phyloP scores from a whole-genome alignment of 805 yeast genomes.

The Komagataella ulmi region DNA sequence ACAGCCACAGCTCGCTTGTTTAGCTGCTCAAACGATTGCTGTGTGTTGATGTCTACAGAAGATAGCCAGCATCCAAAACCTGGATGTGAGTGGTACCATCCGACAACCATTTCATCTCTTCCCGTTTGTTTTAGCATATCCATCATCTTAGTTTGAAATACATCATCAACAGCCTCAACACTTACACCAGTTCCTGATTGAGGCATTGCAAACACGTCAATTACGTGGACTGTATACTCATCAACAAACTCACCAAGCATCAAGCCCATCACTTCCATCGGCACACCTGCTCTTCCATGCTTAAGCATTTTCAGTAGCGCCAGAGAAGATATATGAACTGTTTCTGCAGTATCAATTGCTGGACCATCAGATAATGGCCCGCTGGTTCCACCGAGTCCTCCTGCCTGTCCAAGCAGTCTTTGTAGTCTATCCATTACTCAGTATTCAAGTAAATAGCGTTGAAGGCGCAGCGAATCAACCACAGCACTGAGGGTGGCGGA shows the following conservation, averaged over 20 bases:
- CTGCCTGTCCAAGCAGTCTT: constrained; percentile 26
- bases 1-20: constrained; percentile 96
- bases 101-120: constrained; percentile 98
- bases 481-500: neutral
- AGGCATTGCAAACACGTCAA: constrained; percentile 99
- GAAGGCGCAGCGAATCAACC: neutral
- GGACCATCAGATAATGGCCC: constrained; percentile 56
- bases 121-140: constrained; percentile 98
- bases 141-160: constrained; percentile 98
- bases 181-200: constrained; percentile 95
- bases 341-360: constrained; percentile 88
- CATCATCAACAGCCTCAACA: constrained; percentile 98
- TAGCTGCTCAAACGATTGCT: constrained; percentile 93
- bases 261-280: constrained; percentile 85
- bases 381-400: constrained; percentile 28
- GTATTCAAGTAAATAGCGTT: neutral
- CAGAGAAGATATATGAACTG: constrained; percentile 89
- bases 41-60: constrained; percentile 94
- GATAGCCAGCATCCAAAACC: constrained; percentile 99
- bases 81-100: constrained; percentile 99
- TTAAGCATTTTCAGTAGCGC: constrained; percentile 94
- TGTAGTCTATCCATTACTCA: constrained; percentile 32
- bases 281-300: constrained; percentile 88
- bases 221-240: constrained; percentile 92
- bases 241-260: constrained; percentile 98